Base-by-base conservation (phyloP, 306 rosid species). In the Dryas octopetala region DNA sequence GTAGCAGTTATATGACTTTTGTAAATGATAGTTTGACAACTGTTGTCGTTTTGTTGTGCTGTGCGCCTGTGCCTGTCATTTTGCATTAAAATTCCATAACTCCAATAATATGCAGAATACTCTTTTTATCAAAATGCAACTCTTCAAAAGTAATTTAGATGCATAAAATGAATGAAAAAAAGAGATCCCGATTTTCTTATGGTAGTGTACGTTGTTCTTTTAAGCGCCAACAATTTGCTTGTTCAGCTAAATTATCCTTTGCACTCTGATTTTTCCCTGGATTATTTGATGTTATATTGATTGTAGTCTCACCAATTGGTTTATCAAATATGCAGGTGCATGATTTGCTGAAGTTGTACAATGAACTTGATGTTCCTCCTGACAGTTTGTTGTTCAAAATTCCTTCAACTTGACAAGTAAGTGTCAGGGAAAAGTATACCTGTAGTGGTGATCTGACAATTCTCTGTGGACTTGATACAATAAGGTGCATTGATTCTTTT, bases 401-500 rank as follows among this genome's bases (percentile, higher is more conserved):
- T 82, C 98, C 98, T 80, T 82, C 98, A 76, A 95, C 98, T 55
- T 95, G 98, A 97, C 98, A 91, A 77, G 98, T 91, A 83, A 82
- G 92, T 87, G 58, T 79, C 62, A 47, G 59, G 46, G 73, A 64
- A 62, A 80, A 71, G 16, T 62, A 51, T 41, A 12, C 61, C 53
- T 75, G 55, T 51, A 15, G 46, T 23, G 23, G 23, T 23, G 23
- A 23, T 23, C 23, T 32, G 49, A 66, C 52, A 54, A 13, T 66
- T 66, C 1, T 40, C 14, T n/a, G 52, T 62, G 14, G 68, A 71
- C 9, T 79, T 46, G 62, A 28, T 38, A 40, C 50, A 47, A 44
- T 51, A 62, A 40, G 7, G n/a, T 10, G 70, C 47, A n/a, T 23
- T 44, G 66, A 63, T 68, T 78, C 54, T 83, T 74, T 58, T 62